Conservation (phyloP, 805 yeast species). For the Candida argentea region DNA sequence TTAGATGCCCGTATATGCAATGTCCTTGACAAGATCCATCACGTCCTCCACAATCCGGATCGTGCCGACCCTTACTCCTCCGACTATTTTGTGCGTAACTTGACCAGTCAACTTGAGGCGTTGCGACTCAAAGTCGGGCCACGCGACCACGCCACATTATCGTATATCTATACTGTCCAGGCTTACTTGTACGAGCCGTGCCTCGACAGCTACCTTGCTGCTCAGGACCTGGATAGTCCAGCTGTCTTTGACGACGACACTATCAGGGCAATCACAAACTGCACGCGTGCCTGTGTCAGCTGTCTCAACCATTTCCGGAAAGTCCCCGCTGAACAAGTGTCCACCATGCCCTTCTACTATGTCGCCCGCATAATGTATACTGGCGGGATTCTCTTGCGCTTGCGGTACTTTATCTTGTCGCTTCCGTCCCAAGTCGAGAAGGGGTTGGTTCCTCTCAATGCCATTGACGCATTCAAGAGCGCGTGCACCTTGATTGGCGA, state of each 20-base stretch:
- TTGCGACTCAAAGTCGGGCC: constrained; percentile 29
- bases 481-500: constrained; percentile 16
- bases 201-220: constrained; percentile 14
- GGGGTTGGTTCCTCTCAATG: constrained; percentile 37
- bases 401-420: constrained; percentile 45
- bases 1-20: constrained; percentile 49
- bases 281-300: constrained; percentile 44
- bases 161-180: constrained; percentile 52
- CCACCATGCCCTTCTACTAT: constrained; percentile 47
- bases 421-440: constrained; percentile 37
- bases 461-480: constrained; percentile 25
- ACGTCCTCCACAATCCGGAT: constrained; percentile 33
- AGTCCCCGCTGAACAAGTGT: constrained; percentile 36
- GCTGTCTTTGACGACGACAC: constrained; percentile 17
- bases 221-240: constrained; percentile 7
- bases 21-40: constrained; percentile 52
- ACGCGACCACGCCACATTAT: constrained; percentile 31
- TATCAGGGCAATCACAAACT: constrained; percentile 35
- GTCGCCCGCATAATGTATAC: constrained; percentile 52
- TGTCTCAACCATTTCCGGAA: constrained; percentile 40
- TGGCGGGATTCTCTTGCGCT: constrained; percentile 50
- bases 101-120: constrained; percentile 36
- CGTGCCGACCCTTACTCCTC: constrained; percentile 16
- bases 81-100: constrained; percentile 34
- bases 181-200: constrained; percentile 56